Base-by-base conservation (phyloP, 2,329 filamentous ascomycete species). In the Claviceps monticola region DNA sequence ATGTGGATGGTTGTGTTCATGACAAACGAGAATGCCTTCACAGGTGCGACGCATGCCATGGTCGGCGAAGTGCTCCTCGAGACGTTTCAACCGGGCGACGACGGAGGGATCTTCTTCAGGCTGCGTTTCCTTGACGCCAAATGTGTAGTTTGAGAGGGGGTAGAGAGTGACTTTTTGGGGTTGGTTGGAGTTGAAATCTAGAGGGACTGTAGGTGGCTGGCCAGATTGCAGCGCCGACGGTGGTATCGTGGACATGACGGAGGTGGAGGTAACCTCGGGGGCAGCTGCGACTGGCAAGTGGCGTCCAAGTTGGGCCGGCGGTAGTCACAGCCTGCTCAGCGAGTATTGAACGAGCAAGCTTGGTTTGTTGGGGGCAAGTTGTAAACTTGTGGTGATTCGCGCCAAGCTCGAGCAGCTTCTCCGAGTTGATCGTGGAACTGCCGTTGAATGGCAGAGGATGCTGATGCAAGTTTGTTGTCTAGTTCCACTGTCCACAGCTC, bases 1-100 rank as follows among this genome's bases (percentile, higher is more conserved):
- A 69, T 98, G 93, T 14, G 93, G 93, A 69, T 97, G 93, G 71
- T 96, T 97, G 75, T 97, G 91, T 71, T 98, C 93, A 68, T 98
- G 93, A 72, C 93, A 98, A 59, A 98, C 88, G 47, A 98, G 79
- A 60, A 98, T 88, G 61, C 90, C 93, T 72, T 98, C 93, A 69
- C 91, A 96, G 17, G 93, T 97, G 52, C 93, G 84, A 53, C 93
- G 84, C 93, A 98, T 98, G 63, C 93, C 93, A 74, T 97, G 83
- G 56, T 84, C 77, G 34, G 80, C 75, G 68, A 95, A 98, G 71
- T 98, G 90, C 66, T 97, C 90, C 67, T 97, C 89, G n/a, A 98
- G 78, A 8, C 93, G 83, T 73, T 91, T 90, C 58, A 98, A 75
- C 2, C 93, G 86, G 52, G 93, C 90, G 53, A 95, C 80, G 2